phyloP scores from a whole-genome alignment of 106 monocot genomes.

The Platanthera guangdongensis region DNA sequence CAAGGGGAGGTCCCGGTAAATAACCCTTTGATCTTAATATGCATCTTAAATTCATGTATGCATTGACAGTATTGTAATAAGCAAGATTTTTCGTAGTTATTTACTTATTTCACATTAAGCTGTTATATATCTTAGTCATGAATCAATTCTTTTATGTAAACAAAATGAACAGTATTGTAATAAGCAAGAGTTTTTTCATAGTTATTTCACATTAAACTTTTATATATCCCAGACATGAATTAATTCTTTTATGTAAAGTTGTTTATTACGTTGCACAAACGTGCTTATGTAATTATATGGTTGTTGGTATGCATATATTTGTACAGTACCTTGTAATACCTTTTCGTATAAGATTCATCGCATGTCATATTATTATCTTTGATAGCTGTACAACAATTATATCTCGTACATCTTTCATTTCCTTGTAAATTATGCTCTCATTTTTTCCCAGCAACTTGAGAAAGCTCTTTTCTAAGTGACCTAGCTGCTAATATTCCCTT shows the following conservation, averaged over 20 bases:
- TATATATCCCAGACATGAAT: neutral
- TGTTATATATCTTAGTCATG: neutral
- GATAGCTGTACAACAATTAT: neutral
- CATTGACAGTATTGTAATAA: neutral
- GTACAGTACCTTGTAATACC: neutral
- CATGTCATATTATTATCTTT: neutral
- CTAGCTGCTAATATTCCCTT: neutral
- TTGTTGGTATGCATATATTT: neutral
- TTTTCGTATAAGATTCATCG: neutral
- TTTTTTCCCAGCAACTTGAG: conserved; percentile 1
- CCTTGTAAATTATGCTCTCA: neutral
- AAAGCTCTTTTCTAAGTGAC: neutral
- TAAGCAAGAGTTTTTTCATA: neutral
- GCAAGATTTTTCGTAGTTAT: neutral
- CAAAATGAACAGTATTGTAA: neutral
- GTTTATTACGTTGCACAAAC: neutral
- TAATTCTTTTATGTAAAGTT: neutral
- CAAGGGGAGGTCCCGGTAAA: no score
- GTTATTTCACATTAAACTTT: neutral
- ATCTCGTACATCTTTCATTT: neutral
- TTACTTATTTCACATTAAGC: neutral
- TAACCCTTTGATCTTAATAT: neutral
- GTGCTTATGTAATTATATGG: neutral
- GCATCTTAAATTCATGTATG: neutral
- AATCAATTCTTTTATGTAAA: neutral